Percentiles rank a stretch among this genome's conserved stretches.
Conservation (phyloP, 78 protist species). For the Dictyostelium firmibasis region DNA sequence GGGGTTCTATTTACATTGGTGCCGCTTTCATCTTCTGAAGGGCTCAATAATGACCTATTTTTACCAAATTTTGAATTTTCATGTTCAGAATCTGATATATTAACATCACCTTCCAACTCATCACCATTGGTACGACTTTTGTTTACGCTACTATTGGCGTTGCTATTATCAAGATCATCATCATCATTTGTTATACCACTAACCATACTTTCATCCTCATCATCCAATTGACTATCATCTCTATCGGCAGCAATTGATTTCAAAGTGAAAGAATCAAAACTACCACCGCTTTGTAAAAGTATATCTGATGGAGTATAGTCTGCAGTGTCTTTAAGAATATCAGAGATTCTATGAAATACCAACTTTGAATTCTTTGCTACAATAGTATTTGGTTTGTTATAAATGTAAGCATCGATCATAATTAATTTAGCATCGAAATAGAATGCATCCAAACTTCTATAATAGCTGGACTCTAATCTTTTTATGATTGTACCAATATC, state of each 20-base stretch:
- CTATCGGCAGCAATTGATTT: not conserved
- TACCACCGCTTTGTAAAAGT: not conserved
- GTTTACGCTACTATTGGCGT: not conserved
- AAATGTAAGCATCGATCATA: slow-evolving; percentile 56
- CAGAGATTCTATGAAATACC: not conserved
- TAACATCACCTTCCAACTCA: not conserved
- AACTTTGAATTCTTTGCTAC: slow-evolving; percentile 48
- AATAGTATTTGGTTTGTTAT: slow-evolving; percentile 50
- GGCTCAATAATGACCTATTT: not conserved
- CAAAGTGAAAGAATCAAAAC: not conserved
- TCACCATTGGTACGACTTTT: not conserved
- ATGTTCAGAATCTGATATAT: not conserved
- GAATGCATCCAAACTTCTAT: slow-evolving; percentile 44
- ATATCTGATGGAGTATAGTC: not conserved
- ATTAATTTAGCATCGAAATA: slow-evolving; percentile 35
- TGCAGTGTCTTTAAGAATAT: not conserved
- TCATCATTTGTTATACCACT: not conserved
- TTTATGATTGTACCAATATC: slow-evolving; percentile 22
- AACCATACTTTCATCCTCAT: not conserved
- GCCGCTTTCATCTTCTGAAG: not conserved
- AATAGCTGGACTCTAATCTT: slow-evolving; percentile 23
- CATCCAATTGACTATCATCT: not conserved
- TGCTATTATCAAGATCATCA: not conserved
- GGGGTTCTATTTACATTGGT: not conserved
- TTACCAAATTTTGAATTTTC: not conserved